Evolutionary conservation across 768 basidiomycete species (phyloP).

Genomic region (Candolleomyces aberdarensis): DNA sequence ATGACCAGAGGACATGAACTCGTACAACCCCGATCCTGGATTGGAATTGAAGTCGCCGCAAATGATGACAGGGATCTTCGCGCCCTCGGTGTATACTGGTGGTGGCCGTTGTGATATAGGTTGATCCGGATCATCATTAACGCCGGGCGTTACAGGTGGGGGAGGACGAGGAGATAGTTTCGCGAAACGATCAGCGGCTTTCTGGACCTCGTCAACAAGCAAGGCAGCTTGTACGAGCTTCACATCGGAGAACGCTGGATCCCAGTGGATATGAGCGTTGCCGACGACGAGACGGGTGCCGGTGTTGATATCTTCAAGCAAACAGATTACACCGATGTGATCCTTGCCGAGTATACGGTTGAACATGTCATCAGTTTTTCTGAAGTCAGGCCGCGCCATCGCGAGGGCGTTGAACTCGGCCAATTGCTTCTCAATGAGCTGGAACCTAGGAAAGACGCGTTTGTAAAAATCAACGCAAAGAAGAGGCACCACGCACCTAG

Average conservation of each 20-base stretch:
- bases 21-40: constrained; percentile 85
- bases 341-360: constrained; percentile 96
- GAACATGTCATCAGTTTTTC: constrained; percentile 99
- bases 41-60: constrained; percentile 97
- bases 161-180: constrained; percentile 68
- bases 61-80: constrained; percentile 86
- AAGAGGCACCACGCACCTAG: constrained; percentile 57
- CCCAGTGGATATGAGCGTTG: constrained; percentile 93
- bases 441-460: constrained; percentile 54
- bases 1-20: constrained; percentile 76
- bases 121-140: constrained; percentile 15
- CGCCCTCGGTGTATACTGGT: constrained; percentile 76
- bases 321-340: constrained; percentile 83
- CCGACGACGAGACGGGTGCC: constrained; percentile 87
- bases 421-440: constrained; percentile 88
- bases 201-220: constrained; percentile 89
- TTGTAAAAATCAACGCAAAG: constrained; percentile 11
- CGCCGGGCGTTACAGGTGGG: constrained; percentile 5
- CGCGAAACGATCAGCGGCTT: constrained; percentile 81
- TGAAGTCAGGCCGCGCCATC: constrained; percentile 90
- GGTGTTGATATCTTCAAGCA: constrained; percentile 83
- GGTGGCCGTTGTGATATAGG: constrained; percentile 40
- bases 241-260: constrained; percentile 89
- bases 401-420: constrained; percentile 93
- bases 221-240: constrained; percentile 96